Evolutionary conservation across 768 basidiomycete genomes (phyloP), one percentile per base, ranked within the genome.

Genomic region (Megacollybia marginata): DNA sequence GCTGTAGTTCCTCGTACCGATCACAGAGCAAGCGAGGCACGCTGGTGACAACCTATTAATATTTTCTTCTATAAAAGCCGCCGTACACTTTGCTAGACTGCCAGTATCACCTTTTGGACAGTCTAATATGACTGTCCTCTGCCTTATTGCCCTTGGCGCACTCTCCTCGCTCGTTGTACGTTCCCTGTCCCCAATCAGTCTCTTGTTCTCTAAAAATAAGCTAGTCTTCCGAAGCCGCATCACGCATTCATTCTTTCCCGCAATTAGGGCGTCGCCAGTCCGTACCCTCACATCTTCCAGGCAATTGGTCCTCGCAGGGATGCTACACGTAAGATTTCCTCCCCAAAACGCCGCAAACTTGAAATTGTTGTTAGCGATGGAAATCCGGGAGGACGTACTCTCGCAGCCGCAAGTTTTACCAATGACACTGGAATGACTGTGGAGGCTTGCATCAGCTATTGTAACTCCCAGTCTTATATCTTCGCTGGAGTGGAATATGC

Each of bases 401-500:
- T 90, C 40, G 64, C 67, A 7, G 76, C 71, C 13, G 66, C 74
- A 1, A 62, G 69, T 3, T 79, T 67, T 52, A 64, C 70, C 12
- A 70, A 72, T 55, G 62, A 73, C 15, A 68, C 63, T 5, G 65
- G 64, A 19, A 88, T 89, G 82, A 88, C 87, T 4, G 71, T 80
- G 31, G 72, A 74, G 53, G 58, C 60, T 1, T 79, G 78, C 56
- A 72, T 78, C 53, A 57, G 53, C 16, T 79, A 73, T 57, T 79
- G 78, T 59, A 65, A 70, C 33, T 46, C 65, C n/a, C 62, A 70
- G 48, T 55, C 62, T 9, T 86, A 70, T 59, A 64, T 82, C 51
- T 87, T 77, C 54, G 85, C 87, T 15, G 88, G 88, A 12, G 72
- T 80, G 15, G 87, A 89, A 64, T 88, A 73, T 54, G 23, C 23